Conservation (phyloP, 345 rosid genomes). For the Gossypium raimondii region DNA sequence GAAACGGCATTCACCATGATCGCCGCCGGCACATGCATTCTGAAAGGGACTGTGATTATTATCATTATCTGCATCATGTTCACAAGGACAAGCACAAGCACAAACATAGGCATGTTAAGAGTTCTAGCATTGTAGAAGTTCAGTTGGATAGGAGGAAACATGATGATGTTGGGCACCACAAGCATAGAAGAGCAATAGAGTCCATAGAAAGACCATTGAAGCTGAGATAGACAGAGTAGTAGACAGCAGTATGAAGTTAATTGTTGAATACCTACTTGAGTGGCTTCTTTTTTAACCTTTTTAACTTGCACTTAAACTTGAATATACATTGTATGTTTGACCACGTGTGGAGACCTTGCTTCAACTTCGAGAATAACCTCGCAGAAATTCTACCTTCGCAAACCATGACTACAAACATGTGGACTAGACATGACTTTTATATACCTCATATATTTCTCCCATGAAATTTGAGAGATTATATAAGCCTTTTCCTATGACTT, state of each 20-base stretch:
- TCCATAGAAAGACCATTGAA: constrained; percentile 14
- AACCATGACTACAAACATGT: too few relatives aligned
- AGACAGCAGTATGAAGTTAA: background rate
- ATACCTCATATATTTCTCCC: too few relatives aligned
- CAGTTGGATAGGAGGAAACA: constrained; percentile 30
- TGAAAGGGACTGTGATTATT: constrained; percentile 37
- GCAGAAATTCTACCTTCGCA: too few relatives aligned
- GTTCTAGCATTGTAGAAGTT: constrained; percentile 27
- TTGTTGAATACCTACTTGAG: too few relatives aligned
- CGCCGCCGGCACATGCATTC: constrained; percentile 40
- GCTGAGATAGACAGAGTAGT: background rate
- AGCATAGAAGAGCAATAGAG: constrained; percentile 25
- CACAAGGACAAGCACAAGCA: constrained; percentile 37
- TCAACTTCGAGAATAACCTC: too few relatives aligned
- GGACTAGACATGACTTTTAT: too few relatives aligned
- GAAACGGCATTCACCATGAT: constrained; percentile 30
- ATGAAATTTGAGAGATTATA: too few relatives aligned
- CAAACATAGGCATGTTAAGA: constrained; percentile 43
- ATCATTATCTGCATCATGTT: constrained; percentile 49
- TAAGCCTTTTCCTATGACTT: too few relatives aligned
- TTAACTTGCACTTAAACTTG: too few relatives aligned
- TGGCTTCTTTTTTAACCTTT: too few relatives aligned
- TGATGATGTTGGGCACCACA: constrained; percentile 27
- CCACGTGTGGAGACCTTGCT: too few relatives aligned
- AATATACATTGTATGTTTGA: too few relatives aligned